A percentile compares a stretch with the other conserved stretches of the same genome.
Evolutionary conservation across 1,139 yeast species (phyloP).

Genomic region (Magnusiomyces magnusii): DNA sequence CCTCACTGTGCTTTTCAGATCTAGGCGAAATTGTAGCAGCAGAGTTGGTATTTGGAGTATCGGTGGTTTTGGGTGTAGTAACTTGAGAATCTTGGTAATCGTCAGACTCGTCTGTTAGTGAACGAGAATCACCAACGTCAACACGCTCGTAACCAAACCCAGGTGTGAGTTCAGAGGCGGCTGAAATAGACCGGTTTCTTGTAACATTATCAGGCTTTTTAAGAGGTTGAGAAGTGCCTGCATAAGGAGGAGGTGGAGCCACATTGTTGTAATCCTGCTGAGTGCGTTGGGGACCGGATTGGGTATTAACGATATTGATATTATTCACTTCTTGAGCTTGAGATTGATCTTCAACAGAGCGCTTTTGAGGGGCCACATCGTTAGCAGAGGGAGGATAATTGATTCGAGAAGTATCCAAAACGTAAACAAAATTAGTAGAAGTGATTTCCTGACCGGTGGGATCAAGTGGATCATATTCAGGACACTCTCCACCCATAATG

Average conservation of each 20-base stretch:
- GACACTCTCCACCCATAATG: constrained; percentile 82
- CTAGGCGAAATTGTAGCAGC: not conserved
- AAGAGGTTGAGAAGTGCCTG: not conserved
- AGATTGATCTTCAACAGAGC: not conserved
- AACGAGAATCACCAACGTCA: constrained; percentile 15
- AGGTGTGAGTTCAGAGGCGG: constrained; percentile 19
- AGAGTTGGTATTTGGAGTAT: not conserved
- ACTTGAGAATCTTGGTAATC: not conserved
- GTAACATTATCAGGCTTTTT: constrained; percentile 4
- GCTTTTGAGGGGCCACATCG: constrained; percentile 7
- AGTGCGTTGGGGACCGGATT: not conserved
- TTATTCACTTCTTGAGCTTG: not conserved
- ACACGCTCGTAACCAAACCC: constrained; percentile 21
- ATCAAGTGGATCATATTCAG: constrained; percentile 22
- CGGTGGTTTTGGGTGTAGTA: not conserved
- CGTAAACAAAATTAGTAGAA: constrained; percentile 31
- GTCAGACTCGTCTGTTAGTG: not conserved
- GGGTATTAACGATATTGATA: not conserved
- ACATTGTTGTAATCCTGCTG: not conserved
- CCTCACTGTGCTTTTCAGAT: not conserved
- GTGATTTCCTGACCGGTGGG: constrained; percentile 20
- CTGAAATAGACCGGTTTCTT: constrained; percentile 16
- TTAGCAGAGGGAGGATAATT: constrained; percentile 29
- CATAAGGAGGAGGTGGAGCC: constrained; percentile 1
- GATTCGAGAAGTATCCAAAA: constrained; percentile 37